Conservation (phyloP, 192 early-diverging fungal species). For the Coemansia furcata region DNA sequence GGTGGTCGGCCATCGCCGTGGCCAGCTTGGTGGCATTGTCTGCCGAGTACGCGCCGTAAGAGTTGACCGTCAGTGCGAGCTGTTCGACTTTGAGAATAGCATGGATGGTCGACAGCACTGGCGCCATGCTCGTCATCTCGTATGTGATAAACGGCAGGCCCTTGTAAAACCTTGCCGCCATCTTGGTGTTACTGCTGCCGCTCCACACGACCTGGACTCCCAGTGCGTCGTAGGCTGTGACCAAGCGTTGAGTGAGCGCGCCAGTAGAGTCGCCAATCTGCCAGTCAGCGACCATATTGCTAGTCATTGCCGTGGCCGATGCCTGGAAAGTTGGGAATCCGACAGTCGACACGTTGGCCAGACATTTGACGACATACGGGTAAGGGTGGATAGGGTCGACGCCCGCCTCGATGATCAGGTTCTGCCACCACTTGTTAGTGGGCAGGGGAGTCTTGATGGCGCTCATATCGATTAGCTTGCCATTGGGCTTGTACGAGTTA, state of each 20-base stretch:
- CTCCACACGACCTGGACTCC: slow-evolving; percentile 48
- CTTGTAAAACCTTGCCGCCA: slow-evolving; percentile 54
- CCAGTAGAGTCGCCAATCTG: slow-evolving; percentile 15
- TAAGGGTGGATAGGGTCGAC: slow-evolving; percentile 45
- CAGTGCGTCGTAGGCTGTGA: slow-evolving; percentile 39
- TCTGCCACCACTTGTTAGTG: slow-evolving; percentile 56
- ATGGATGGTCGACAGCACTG: slow-evolving; percentile 42
- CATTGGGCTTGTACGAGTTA: slow-evolving; percentile 32
- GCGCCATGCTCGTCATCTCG: slow-evolving; percentile 31
- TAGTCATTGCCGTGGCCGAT: slow-evolving; percentile 9
- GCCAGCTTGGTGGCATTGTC: slow-evolving; percentile 14
- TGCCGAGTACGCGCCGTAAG: slow-evolving; percentile 4
- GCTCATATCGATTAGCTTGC: slow-evolving; percentile 20
- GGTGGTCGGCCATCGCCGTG: slow-evolving; percentile 17
- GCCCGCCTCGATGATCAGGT: slow-evolving; percentile 46
- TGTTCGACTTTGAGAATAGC: slow-evolving; percentile 31
- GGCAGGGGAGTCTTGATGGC: slow-evolving; percentile 19
- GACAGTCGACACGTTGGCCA: slow-evolving; percentile 19
- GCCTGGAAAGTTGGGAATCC: slow-evolving; percentile 36
- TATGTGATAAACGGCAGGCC: slow-evolving; percentile 55
- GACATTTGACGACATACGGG: slow-evolving; percentile 47
- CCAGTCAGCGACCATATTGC: slow-evolving; percentile 34
- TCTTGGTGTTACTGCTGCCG: slow-evolving; percentile 11
- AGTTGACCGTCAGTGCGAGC: slow-evolving; percentile 26
- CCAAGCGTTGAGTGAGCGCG: slow-evolving; percentile 28